Base-by-base conservation (phyloP, 345 rosid species). In the Moricandia moricandioides region DNA sequence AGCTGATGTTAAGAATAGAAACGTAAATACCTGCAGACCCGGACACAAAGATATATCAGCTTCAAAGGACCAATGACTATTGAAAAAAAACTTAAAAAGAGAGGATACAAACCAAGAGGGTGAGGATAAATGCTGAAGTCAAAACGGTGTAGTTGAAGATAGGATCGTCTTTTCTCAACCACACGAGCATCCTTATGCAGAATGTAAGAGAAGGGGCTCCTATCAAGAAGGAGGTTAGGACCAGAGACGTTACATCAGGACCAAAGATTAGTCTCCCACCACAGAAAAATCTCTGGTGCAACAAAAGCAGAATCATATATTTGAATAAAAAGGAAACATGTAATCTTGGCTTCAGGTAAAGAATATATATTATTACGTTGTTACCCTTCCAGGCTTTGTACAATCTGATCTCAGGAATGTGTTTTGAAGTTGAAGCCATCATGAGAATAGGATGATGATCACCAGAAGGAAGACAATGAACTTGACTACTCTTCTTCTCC, bases 301-400 rank as follows among this genome's bases (percentile, higher is more conserved):
- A 80, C 57, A 29, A 66, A 16, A n/a, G 21, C 21, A 14, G 8
- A 49, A 49, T 49, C 55, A 49, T 6, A 49, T 49, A 49, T 45
- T 43, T 45, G 51, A 45, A 45, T 45, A 45, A n/a, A 21, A 5
- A 45, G 51, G 51, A 45, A 45, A 5, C 51, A 45, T 45, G 51
- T 13, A n/a, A 45, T 45, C 13, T 13, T 43, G 51, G 51, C 14
- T 43, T 43, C n/a, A 43, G 51, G 16, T 43, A 43, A n/a, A 30
- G 4, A 52, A 52, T 18, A 1, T 21, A 24, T 24, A 5, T 27
- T 54, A 70, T 78, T 80, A 94, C 97, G 80, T 94, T 94, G 91
- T 94, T 94, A 76, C 97, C 98, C 91, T 86, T 85, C 98, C 98
- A 94, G 67, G 82, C 81, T 85, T 88, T 88, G 82, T 91, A 88